A percentile compares a stretch with the other conserved stretches of the same genome.
These are phyloP conservation scores for Parvularia atlantis DNA, from an alignment of 78 protist genomes.

Conservation along the genomic window DNA sequence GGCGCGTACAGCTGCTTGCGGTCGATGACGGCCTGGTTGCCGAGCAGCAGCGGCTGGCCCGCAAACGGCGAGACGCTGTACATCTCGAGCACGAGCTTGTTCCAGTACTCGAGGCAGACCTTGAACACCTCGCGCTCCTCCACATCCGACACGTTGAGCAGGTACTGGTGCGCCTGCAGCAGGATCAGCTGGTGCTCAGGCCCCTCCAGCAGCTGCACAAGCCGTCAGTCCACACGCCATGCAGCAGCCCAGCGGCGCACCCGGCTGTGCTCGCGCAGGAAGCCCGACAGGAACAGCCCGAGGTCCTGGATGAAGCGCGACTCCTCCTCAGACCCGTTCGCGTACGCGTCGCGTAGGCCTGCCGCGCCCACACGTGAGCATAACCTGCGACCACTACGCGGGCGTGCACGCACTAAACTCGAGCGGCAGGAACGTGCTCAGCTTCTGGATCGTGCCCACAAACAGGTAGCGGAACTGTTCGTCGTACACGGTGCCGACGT, in stretches of 20 bases:
- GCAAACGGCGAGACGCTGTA: background rate
- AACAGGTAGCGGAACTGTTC: conserved; percentile 8
- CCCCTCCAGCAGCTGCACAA: conserved; percentile 39
- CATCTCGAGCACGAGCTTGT: conserved; percentile 25
- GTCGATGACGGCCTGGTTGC: background rate
- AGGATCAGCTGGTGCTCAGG: conserved; percentile 21
- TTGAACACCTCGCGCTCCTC: conserved; percentile 87
- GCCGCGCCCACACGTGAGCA: too few relatives aligned
- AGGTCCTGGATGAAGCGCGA: conserved; percentile 60
- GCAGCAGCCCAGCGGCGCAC: background rate
- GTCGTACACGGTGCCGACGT: conserved; percentile 5
- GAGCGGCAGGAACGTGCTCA: conserved; percentile 24
- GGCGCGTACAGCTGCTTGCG: conserved; percentile 39
- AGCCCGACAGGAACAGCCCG: conserved; percentile 62
- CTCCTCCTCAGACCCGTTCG: conserved; percentile 35
- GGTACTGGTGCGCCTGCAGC: conserved; percentile 38
- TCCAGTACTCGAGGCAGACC: conserved; percentile 94
- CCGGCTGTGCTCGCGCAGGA: conserved; percentile 32
- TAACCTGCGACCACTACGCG: background rate
- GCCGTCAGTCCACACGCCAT: background rate
- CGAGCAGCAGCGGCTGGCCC: background rate
- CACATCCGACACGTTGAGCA: conserved; percentile 72
- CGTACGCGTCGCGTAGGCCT: conserved; percentile 40
- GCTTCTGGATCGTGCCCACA: conserved; percentile 26
- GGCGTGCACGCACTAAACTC: too few relatives aligned